Evolutionary conservation across 2,329 filamentous ascomycete genomes (phyloP).

Genomic region (Alternaria sp.): DNA sequence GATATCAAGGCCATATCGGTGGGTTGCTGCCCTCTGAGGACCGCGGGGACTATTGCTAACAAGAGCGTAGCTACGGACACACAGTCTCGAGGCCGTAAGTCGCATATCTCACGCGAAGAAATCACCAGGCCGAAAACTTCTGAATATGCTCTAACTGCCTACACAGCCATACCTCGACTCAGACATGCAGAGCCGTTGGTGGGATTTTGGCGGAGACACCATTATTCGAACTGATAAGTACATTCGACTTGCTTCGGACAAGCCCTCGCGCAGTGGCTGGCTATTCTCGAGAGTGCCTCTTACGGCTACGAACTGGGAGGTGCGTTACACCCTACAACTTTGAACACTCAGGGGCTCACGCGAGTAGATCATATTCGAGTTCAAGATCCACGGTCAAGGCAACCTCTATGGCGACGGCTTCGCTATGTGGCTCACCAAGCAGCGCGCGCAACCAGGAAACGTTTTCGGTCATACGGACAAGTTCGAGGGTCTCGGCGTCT

Average conservation of each 20-base stretch:
- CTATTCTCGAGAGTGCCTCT: constrained; percentile 92
- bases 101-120: constrained; percentile 13
- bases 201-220: constrained; percentile 96
- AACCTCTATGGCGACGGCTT: constrained; percentile 95
- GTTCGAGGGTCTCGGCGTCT: constrained; percentile 94
- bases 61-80: constrained; percentile 75
- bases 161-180: constrained; percentile 91
- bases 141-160: constrained; percentile 23
- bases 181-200: constrained; percentile 98
- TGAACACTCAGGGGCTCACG: constrained; percentile 32
- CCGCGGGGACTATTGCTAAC: constrained; percentile 32
- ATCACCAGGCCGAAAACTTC: not conserved
- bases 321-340: constrained; percentile 38
- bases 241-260: constrained; percentile 89
- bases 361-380: constrained; percentile 83
- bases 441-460: constrained; percentile 78
- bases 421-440: constrained; percentile 97
- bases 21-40: constrained; percentile 48
- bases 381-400: constrained; percentile 88
- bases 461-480: constrained; percentile 89
- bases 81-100: constrained; percentile 80
- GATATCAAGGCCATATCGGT: constrained; percentile 73
- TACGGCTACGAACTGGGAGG: constrained; percentile 98
- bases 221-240: constrained; percentile 82
- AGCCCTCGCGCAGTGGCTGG: constrained; percentile 90